These are phyloP conservation scores for Dalechampia spathulata DNA, from an alignment of 441 rosid genomes.

Conservation along the genomic window DNA sequence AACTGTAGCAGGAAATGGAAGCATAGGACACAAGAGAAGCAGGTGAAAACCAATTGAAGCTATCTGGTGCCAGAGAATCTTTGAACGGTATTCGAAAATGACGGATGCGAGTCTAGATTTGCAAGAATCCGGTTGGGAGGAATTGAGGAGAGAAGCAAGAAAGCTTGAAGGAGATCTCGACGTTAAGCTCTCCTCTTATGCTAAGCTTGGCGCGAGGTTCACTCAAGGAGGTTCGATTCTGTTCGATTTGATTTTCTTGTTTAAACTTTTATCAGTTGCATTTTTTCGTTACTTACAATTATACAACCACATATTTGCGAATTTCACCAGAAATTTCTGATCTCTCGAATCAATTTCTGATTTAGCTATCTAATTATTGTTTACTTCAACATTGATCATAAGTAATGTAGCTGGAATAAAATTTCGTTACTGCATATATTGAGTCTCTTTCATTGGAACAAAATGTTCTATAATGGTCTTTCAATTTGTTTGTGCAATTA, in stretches of 20 bases:
- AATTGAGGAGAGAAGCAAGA: constrained; percentile 80
- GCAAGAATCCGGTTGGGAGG: constrained; percentile 98
- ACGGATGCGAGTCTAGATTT: constrained; percentile 49
- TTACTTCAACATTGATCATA: not conserved
- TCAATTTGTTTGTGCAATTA: too few species aligned
- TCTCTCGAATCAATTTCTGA: not conserved
- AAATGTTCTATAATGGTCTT: too few species aligned
- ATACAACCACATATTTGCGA: too few species aligned
- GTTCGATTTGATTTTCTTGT: not conserved
- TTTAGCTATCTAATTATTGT: not conserved
- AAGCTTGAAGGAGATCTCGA: constrained; percentile 95
- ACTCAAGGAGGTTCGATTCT: constrained; percentile 63
- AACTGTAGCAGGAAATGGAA: too few species aligned
- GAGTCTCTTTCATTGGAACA: not conserved
- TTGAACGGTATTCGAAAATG: constrained; percentile 13
- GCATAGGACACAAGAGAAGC: too few species aligned
- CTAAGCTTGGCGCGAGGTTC: constrained; percentile 86
- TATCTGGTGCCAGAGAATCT: constrained; percentile 1
- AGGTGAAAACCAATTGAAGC: too few species aligned
- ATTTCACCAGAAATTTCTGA: not conserved
- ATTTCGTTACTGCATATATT: not conserved
- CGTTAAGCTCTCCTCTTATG: constrained; percentile 91
- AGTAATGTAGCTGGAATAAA: not conserved
- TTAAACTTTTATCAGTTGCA: too few species aligned
- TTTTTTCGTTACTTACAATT: too few species aligned